These are phyloP conservation scores for Boletellus sp. DNA, from an alignment of 768 basidiomycete species.

Conservation along the genomic window DNA sequence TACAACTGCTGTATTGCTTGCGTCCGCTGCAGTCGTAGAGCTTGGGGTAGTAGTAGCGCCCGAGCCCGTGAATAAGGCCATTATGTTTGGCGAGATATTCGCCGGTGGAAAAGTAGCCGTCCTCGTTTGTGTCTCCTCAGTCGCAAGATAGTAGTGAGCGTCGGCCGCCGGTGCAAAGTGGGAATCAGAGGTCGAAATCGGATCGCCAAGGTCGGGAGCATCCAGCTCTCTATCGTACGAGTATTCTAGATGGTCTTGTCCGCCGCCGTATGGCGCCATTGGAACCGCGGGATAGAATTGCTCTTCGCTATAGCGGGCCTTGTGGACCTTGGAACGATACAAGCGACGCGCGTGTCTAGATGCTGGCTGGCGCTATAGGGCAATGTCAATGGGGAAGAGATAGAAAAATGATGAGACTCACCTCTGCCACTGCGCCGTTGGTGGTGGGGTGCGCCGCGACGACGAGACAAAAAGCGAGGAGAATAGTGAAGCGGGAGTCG, in stretches of 20 bases:
- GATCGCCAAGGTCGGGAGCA: too few relatives aligned
- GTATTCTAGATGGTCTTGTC: neutral
- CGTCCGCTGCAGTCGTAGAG: too few relatives aligned
- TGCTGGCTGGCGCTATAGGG: constrained; percentile 5
- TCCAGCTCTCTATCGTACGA: neutral
- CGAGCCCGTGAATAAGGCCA: too few relatives aligned
- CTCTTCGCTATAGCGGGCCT: constrained; percentile 18
- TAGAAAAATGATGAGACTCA: neutral
- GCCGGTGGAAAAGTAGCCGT: too few relatives aligned
- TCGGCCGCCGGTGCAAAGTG: too few relatives aligned
- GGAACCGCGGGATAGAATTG: constrained; percentile 21
- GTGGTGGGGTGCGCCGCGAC: constrained; percentile 14
- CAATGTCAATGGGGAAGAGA: constrained; percentile 3
- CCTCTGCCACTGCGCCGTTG: constrained; percentile 7
- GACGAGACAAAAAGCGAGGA: constrained; percentile 27
- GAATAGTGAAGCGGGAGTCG: constrained; percentile 25
- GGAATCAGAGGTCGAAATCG: too few relatives aligned
- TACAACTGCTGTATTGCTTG: too few relatives aligned
- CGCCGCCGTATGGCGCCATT: constrained; percentile 8
- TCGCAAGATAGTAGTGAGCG: too few relatives aligned
- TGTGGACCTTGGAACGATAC: constrained; percentile 7
- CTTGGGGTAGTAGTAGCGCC: too few relatives aligned
- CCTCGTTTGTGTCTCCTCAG: too few relatives aligned
- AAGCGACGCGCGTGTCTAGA: constrained; percentile 13
- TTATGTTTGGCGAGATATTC: too few relatives aligned